Evolutionary conservation across 2,329 filamentous ascomycete genomes (phyloP).

Genomic region (Pyricularia sp.): DNA sequence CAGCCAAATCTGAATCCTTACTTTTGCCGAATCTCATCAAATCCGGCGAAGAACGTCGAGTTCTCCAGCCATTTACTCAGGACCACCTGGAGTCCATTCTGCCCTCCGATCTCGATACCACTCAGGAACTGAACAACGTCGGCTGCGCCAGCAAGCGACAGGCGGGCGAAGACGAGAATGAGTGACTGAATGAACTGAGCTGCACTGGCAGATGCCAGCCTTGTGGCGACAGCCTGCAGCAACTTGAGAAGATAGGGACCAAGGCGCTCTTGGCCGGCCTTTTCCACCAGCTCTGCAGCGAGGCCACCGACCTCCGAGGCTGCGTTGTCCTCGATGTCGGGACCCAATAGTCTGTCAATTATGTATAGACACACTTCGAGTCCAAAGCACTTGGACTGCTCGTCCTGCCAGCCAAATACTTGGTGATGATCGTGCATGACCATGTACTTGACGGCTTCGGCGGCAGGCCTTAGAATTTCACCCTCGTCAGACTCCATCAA

Average conservation of each 20-base stretch:
- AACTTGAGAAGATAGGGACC: slow-evolving; percentile 86
- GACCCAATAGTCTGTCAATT: slow-evolving; percentile 80
- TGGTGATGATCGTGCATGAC: slow-evolving; percentile 84
- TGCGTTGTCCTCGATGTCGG: slow-evolving; percentile 80
- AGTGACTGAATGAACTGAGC: slow-evolving; percentile 91
- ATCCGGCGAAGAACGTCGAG: slow-evolving; percentile 93
- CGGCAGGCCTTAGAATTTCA: slow-evolving; percentile 78
- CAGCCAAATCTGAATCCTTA: slow-evolving; percentile 35
- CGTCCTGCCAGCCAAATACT: slow-evolving; percentile 78
- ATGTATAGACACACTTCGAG: slow-evolving; percentile 85
- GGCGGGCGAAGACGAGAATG: slow-evolving; percentile 86
- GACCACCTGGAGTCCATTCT: slow-evolving; percentile 81
- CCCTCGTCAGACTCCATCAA: slow-evolving; percentile 79
- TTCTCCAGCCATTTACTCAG: slow-evolving; percentile 95
- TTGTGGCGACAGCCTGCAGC: slow-evolving; percentile 76
- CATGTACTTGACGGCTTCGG: slow-evolving; percentile 80
- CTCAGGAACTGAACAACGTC: slow-evolving; percentile 91
- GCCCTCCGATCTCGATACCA: slow-evolving; percentile 68
- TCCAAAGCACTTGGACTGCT: slow-evolving; percentile 62
- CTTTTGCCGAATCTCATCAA: slow-evolving; percentile 96
- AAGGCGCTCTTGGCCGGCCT: slow-evolving; percentile 82
- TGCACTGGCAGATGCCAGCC: slow-evolving; percentile 72
- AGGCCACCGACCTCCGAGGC: slow-evolving; percentile 94
- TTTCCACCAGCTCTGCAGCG: slow-evolving; percentile 90
- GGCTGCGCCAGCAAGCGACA: slow-evolving; percentile 74